Conservation (phyloP, 2,329 filamentous ascomycete genomes). For the Celoporthe dispersa region DNA sequence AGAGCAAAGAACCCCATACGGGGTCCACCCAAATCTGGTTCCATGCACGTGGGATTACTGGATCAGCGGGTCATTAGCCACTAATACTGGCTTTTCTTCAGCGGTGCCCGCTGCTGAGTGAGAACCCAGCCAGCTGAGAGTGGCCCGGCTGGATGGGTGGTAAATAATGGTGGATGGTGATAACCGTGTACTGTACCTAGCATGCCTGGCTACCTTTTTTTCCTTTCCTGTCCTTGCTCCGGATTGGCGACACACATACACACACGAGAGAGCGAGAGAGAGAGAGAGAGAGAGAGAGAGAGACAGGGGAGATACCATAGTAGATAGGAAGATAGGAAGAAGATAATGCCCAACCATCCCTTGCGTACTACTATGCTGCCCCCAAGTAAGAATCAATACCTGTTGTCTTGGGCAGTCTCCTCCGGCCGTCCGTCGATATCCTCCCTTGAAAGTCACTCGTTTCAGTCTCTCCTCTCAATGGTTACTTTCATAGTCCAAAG, state of each 20-base stretch:
- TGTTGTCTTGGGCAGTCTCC: neutral
- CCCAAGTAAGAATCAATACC: neutral
- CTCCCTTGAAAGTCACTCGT: neutral
- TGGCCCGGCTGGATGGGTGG: too few relatives aligned
- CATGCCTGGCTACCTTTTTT: neutral
- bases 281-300: too few relatives aligned
- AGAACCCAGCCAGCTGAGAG: too few relatives aligned
- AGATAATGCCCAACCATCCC: neutral
- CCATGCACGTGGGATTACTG: constrained; percentile 1
- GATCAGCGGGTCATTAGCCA: neutral
- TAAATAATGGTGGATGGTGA: neutral
- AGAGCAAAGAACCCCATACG: neutral
- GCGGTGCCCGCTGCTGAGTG: too few relatives aligned
- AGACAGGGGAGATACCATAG: too few relatives aligned
- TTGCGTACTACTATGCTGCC: neutral
- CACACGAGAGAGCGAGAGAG: neutral
- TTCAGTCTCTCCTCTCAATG: neutral
- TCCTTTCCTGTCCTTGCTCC: neutral
- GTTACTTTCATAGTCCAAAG: neutral
- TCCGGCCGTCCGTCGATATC: neutral
- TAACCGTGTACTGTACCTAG: neutral
- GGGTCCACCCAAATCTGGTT: neutral
- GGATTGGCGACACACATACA: neutral
- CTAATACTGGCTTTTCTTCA: neutral
- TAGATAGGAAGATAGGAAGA: neutral